Conservation (phyloP, 176 grass and related monocot genomes). For the Oryza australiensis region DNA sequence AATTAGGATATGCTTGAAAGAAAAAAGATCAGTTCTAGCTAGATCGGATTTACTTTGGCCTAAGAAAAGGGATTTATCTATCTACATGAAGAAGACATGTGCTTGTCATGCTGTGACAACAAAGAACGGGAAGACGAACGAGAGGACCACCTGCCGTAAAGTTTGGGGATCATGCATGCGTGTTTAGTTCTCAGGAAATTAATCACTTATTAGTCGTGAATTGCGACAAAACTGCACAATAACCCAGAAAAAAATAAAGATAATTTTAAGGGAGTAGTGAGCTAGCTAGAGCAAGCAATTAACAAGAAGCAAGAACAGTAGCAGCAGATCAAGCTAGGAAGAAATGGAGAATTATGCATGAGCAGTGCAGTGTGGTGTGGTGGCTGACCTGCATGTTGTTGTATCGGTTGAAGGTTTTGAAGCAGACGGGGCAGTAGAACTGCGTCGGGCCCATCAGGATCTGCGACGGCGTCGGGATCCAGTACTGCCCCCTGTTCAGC, state of each 20-base stretch:
- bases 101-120: background rate
- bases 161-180: background rate
- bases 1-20: background rate
- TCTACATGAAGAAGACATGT: background rate
- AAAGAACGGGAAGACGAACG: background rate
- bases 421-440: slow-evolving; percentile 93
- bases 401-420: slow-evolving; percentile 96
- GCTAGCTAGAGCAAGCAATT: background rate
- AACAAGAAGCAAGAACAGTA: background rate
- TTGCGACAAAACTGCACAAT: background rate
- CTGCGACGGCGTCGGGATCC: slow-evolving; percentile 96
- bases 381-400: slow-evolving; percentile 95
- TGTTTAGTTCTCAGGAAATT: background rate
- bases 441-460: slow-evolving; percentile 92
- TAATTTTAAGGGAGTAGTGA: background rate
- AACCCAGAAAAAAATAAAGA: background rate
- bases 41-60: background rate
- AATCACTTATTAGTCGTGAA: background rate
- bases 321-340: background rate
- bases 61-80: background rate
- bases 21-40: background rate
- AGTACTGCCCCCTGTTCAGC: slow-evolving; percentile 82
- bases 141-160: background rate
- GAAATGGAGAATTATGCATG: background rate
- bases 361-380: background rate